phyloP scores from a whole-genome alignment of 2,329 filamentous ascomycete genomes.

The Nemania diffusa region DNA sequence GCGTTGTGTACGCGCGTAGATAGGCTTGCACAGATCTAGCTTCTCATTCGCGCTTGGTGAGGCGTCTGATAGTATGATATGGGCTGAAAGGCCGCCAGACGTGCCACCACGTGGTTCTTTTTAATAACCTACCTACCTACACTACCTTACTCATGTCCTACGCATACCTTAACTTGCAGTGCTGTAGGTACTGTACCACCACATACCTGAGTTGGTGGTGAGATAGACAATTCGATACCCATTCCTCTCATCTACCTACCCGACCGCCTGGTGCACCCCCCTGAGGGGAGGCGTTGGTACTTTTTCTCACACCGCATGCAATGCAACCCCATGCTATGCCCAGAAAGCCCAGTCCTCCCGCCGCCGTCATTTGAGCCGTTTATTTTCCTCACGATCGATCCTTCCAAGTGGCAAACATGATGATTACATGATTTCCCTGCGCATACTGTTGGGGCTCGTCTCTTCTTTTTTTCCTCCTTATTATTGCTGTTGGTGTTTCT shows the following conservation, averaged over 20 bases:
- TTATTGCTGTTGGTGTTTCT: constrained; percentile 4
- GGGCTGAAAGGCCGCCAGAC: constrained; percentile 22
- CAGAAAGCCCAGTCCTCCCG: too few species aligned
- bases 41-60: constrained; percentile 1
- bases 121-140: background rate
- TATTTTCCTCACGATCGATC: constrained; percentile 5
- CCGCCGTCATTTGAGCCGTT: constrained; percentile 10
- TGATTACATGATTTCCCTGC: constrained; percentile 12
- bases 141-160: too few species aligned
- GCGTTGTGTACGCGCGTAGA: background rate
- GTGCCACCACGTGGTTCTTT: constrained; percentile 29
- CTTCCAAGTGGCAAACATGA: constrained; percentile 18
- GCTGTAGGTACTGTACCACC: background rate
- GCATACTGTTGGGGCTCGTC: background rate
- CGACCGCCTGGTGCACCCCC: constrained; percentile 29
- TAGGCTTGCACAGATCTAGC: background rate
- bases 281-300: background rate
- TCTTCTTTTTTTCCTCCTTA: background rate
- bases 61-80: constrained; percentile 17
- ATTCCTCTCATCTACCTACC: constrained; percentile 17
- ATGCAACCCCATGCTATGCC: constrained; percentile 22
- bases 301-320: constrained; percentile 23
- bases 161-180: background rate
- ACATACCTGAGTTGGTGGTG: background rate
- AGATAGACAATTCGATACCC: background rate